A percentile compares a stretch with the other conserved stretches of the same genome.
phyloP scores from a whole-genome alignment of 805 yeast species.

The Myxozyma sirexii region DNA sequence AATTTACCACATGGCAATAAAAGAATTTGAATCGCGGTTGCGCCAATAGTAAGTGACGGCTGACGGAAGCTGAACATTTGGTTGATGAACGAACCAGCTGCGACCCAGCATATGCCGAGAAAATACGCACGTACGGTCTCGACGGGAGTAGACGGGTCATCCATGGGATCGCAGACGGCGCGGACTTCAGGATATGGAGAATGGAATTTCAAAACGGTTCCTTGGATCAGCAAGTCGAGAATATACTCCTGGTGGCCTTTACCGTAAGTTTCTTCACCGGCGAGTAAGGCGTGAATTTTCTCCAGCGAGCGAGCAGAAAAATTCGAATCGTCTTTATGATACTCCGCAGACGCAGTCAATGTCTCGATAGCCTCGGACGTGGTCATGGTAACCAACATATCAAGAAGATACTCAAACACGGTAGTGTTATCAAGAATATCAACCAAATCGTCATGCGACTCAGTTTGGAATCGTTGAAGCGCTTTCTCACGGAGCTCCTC shows the following conservation, averaged over 20 bases:
- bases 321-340: constrained; percentile 51
- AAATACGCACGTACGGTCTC: constrained; percentile 39
- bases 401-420: constrained; percentile 47
- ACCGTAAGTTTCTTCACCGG: constrained; percentile 21
- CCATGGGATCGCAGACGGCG: constrained; percentile 62
- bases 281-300: constrained; percentile 36
- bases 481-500: constrained; percentile 22
- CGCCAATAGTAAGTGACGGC: constrained; percentile 59
- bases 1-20: constrained; percentile 61
- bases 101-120: constrained; percentile 55
- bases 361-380: constrained; percentile 45
- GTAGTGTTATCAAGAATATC: constrained; percentile 17
- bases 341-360: constrained; percentile 44
- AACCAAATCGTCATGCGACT: constrained; percentile 15
- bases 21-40: constrained; percentile 66
- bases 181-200: constrained; percentile 66
- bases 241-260: constrained; percentile 9
- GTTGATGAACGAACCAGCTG: constrained; percentile 62
- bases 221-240: constrained; percentile 18
- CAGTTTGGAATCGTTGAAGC: constrained; percentile 7
- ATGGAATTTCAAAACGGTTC: constrained; percentile 18
- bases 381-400: constrained; percentile 45
- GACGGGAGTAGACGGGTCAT: constrained; percentile 45
- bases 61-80: constrained; percentile 60
- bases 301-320: constrained; percentile 46